A percentile compares a stretch with the other conserved stretches of the same genome.
These are phyloP conservation scores for Lipomyces anomalus DNA, from an alignment of 805 yeast species.

Conservation along the genomic window DNA sequence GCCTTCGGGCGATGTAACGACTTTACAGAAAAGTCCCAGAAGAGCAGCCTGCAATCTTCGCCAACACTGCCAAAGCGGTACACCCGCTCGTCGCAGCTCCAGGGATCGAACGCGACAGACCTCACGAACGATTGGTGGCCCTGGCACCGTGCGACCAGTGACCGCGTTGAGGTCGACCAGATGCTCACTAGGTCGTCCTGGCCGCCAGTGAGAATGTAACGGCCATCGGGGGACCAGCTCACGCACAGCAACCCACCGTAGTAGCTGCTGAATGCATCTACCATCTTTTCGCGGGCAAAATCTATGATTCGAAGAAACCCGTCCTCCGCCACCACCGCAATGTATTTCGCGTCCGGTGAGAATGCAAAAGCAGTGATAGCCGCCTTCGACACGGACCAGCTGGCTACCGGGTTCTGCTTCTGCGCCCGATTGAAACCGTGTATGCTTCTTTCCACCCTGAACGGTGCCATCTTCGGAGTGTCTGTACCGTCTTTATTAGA, in stretches of 20 bases:
- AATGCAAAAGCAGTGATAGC: slow-evolving; percentile 48
- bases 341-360: slow-evolving; percentile 40
- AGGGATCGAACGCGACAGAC: slow-evolving; percentile 41
- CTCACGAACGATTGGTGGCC: slow-evolving; percentile 54
- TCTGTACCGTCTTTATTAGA: no score
- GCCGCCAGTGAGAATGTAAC: slow-evolving; percentile 43
- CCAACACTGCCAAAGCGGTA: slow-evolving; percentile 52
- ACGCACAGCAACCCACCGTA: slow-evolving; percentile 58
- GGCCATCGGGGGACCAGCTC: slow-evolving; percentile 52
- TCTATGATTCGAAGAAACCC: slow-evolving; percentile 59
- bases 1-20: slow-evolving; percentile 31
- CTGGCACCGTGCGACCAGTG: slow-evolving; percentile 37
- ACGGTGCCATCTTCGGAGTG: no score
- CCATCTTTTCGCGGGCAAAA: slow-evolving; percentile 38
- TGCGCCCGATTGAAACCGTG: slow-evolving; percentile 13
- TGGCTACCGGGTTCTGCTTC: slow-evolving; percentile 47
- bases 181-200: slow-evolving; percentile 48
- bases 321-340: slow-evolving; percentile 57
- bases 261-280: slow-evolving; percentile 57
- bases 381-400: slow-evolving; percentile 54
- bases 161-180: slow-evolving; percentile 35
- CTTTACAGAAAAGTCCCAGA: slow-evolving; percentile 52
- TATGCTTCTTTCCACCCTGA: slow-evolving; percentile 17
- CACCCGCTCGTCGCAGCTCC: slow-evolving; percentile 32
- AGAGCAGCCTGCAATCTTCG: slow-evolving; percentile 47